A percentile compares a stretch with the other conserved stretches of the same genome.
These are phyloP conservation scores for Coniosporium apollinis DNA, from an alignment of 495 filamentous ascomycete species.

Conservation along the genomic window DNA sequence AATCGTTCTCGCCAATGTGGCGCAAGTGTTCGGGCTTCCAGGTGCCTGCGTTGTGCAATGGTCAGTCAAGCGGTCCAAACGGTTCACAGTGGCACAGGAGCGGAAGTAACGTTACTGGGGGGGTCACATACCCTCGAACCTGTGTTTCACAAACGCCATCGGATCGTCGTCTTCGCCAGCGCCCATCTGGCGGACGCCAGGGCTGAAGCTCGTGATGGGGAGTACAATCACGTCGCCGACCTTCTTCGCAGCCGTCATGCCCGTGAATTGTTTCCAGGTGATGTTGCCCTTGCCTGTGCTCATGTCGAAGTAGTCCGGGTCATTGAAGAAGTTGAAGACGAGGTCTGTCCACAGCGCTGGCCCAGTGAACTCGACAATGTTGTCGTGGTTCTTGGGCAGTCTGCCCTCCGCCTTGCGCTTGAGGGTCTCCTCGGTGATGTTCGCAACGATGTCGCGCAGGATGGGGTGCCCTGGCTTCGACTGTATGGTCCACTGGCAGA, in stretches of 20 bases:
- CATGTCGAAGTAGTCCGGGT: slow-evolving; percentile 78
- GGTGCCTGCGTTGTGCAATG: slow-evolving; percentile 35
- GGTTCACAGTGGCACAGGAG: too few relatives aligned
- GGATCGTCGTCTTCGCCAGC: slow-evolving; percentile 82
- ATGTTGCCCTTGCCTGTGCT: slow-evolving; percentile 51
- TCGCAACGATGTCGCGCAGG: slow-evolving; percentile 69
- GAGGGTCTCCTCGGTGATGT: slow-evolving; percentile 68
- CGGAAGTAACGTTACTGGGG: not conserved
- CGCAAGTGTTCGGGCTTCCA: slow-evolving; percentile 63
- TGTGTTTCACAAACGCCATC: slow-evolving; percentile 95
- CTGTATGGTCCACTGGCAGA: slow-evolving; percentile 98
- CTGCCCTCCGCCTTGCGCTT: slow-evolving; percentile 52
- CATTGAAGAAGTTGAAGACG: slow-evolving; percentile 86
- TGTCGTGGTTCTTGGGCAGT: slow-evolving; percentile 25
- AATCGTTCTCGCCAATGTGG: slow-evolving; percentile 25
- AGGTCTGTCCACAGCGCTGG: slow-evolving; percentile 90
- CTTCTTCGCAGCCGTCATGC: slow-evolving; percentile 64
- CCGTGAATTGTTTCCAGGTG: slow-evolving; percentile 76
- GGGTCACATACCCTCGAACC: slow-evolving; percentile 63
- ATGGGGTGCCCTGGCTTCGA: slow-evolving; percentile 89
- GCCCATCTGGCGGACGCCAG: slow-evolving; percentile 84
- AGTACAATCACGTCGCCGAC: slow-evolving; percentile 88
- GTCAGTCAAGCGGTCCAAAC: slow-evolving; percentile 13
- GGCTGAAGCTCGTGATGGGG: slow-evolving; percentile 94
- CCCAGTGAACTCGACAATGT: slow-evolving; percentile 88